Conservation (phyloP, 1,284 basidiomycete species). For the Irpex sp. region DNA sequence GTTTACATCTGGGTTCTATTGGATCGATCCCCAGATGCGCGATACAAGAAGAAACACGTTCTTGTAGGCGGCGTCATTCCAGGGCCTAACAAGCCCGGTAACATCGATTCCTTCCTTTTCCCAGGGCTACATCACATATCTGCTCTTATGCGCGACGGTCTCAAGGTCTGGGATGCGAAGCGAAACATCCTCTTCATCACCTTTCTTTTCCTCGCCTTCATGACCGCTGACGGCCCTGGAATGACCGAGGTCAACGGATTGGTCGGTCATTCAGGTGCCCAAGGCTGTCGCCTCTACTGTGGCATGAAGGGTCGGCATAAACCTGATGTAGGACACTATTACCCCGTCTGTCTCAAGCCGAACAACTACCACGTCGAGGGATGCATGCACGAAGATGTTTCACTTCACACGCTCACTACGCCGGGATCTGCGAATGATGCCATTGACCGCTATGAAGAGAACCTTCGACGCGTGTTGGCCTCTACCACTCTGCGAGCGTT, state of each 20-base stretch:
- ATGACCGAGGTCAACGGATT: conserved; percentile 23
- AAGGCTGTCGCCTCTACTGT: conserved; percentile 28
- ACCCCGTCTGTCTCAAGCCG: conserved; percentile 16
- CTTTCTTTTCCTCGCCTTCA: conserved; percentile 9
- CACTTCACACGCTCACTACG: not conserved
- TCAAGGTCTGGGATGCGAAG: conserved; percentile 21
- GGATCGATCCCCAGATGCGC: conserved; percentile 4
- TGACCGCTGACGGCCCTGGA: conserved; percentile 14
- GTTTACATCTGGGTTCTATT: conserved; percentile 13
- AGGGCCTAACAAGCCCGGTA: conserved; percentile 30
- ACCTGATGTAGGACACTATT: conserved; percentile 22
- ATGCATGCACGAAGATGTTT: not conserved
- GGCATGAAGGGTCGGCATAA: conserved; percentile 26
- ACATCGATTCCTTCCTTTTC: conserved; percentile 33
- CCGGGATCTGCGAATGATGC: not conserved
- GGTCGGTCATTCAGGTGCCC: conserved; percentile 27
- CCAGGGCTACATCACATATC: conserved; percentile 23
- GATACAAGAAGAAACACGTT: conserved; percentile 11
- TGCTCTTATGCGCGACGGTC: conserved; percentile 17
- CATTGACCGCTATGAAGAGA: not conserved
- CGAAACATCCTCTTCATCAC: conserved; percentile 8
- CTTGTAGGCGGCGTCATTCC: conserved; percentile 22
- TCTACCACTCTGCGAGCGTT: conserved; percentile 9
- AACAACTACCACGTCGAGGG: not conserved
- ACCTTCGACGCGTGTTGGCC: not conserved